phyloP scores from a whole-genome alignment of 108 stramenopile species.

The Pseudonitzschia delicatissima region DNA sequence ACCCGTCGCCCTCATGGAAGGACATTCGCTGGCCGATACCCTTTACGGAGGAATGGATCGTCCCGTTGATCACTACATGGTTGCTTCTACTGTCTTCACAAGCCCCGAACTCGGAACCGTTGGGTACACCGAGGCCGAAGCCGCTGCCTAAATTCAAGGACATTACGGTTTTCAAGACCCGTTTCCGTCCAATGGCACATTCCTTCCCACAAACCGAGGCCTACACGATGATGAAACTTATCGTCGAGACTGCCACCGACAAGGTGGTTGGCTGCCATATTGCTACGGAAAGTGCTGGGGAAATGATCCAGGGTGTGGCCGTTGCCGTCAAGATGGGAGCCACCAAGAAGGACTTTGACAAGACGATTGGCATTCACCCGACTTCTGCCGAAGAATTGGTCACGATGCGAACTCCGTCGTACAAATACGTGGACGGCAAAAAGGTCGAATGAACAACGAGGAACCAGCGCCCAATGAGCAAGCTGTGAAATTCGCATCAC shows the following conservation, averaged over 20 bases:
- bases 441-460: conserved; percentile 37
- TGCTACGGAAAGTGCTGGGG: conserved; percentile 92
- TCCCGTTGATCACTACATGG: conserved; percentile 78
- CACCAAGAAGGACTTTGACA: conserved; percentile 95
- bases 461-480: not conserved
- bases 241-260: conserved; percentile 55
- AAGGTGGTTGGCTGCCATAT: conserved; percentile 65
- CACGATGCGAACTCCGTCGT: conserved; percentile 76
- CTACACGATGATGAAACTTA: conserved; percentile 68
- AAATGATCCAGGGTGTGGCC: conserved; percentile 97
- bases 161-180: conserved; percentile 62
- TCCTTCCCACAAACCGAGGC: conserved; percentile 73
- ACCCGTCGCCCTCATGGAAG: conserved; percentile 83
- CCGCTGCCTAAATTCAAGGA: conserved; percentile 65
- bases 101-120: conserved; percentile 85
- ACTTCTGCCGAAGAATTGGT: conserved; percentile 93
- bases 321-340: conserved; percentile 95
- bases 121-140: conserved; percentile 87
- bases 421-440: conserved; percentile 49
- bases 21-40: conserved; percentile 77
- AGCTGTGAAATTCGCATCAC: not conserved
- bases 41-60: conserved; percentile 82
- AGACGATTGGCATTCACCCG: conserved; percentile 92
- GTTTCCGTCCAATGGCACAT: conserved; percentile 75
- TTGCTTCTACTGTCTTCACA: conserved; percentile 89